Base-by-base conservation (phyloP, 768 basidiomycete species). In the Coprinopsis cinerea region DNA sequence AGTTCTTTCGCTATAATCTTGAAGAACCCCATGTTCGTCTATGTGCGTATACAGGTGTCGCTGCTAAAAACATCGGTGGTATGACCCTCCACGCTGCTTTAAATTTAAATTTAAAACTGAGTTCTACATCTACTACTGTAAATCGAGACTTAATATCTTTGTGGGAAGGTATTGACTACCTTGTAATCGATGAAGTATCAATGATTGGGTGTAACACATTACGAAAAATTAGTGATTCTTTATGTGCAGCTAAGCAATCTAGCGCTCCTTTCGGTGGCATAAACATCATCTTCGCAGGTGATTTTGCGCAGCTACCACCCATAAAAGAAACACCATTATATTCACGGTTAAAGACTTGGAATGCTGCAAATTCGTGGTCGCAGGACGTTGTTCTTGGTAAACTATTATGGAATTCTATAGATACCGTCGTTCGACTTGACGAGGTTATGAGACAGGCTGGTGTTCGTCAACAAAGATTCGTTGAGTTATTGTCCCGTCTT, bases 241-340 rank as follows among this genome's bases (percentile, higher is more conserved):
- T 76, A 0, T 50, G 27, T 0, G 54, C 57, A 0, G 71, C 67
- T 0, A 74, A 68, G 50, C 67, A 61, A 17, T 59, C 54, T 20
- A 32, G 39, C 0, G 13, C 27, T 18, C 52, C 59, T 0, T 75
- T 72, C 57, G 71, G 73, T 2, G 69, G 70, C 0, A 58, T 74
- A 0, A 74, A 68, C 39, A 51, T 74, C 1, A 69, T 75, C 1
- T 71, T 72, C 48, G 68, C 69, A 0, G 72, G 74, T 0, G 71
- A 76, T 48, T 74, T 76, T 50, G 61, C 64, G 0, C 74, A 76
- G 43, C 50, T 72, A 2, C 65, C 71, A 0, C 73, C 73, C 9
- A 62, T 76, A 11, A 18, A 18, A 11, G 37, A 40, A 10, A 40
- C 18, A 40, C 18, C 37, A 6, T 20, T 40, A 18, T 40, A 40